Percentiles rank a stretch among this genome's conserved stretches.
phyloP scores from a whole-genome alignment of 2,329 filamentous ascomycete genomes.

The Neonectria faginata region DNA sequence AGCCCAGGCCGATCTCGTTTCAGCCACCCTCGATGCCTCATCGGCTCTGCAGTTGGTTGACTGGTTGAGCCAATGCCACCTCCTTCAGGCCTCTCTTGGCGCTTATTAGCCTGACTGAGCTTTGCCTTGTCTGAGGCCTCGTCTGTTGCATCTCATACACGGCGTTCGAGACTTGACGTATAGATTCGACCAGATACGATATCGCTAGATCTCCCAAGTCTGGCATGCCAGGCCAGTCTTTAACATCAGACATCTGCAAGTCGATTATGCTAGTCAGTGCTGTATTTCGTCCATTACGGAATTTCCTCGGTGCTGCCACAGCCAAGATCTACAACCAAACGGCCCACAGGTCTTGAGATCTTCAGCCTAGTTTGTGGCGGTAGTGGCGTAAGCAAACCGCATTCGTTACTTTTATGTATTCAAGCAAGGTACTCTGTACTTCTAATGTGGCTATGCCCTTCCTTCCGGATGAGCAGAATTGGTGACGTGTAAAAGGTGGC shows the following conservation, averaged over 20 bases:
- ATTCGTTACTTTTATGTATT: constrained; percentile 9
- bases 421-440: too few species aligned
- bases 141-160: constrained; percentile 2
- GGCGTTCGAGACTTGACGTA: constrained; percentile 1
- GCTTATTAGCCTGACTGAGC: constrained; percentile 12
- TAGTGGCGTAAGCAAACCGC: constrained; percentile 10
- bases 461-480: constrained; percentile 1
- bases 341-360: neutral
- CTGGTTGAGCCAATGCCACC: constrained; percentile 2
- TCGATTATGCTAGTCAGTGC: neutral
- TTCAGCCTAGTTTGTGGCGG: neutral
- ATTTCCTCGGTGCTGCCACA: neutral
- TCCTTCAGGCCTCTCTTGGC: neutral
- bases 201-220: neutral
- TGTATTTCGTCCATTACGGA: neutral
- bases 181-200: neutral
- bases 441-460: constrained; percentile 17
- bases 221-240: too few species aligned
- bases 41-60: constrained; percentile 2
- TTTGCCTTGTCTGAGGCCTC: constrained; percentile 9
- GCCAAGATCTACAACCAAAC: neutral
- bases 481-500: constrained; percentile 9
- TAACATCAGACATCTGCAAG: neutral
- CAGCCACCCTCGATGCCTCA: constrained; percentile 20
- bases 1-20: constrained; percentile 22